Percentiles rank a stretch among this genome's conserved stretches.
Conservation (phyloP, 345 rosid genomes). For the Eucalyptus cloeziana region DNA sequence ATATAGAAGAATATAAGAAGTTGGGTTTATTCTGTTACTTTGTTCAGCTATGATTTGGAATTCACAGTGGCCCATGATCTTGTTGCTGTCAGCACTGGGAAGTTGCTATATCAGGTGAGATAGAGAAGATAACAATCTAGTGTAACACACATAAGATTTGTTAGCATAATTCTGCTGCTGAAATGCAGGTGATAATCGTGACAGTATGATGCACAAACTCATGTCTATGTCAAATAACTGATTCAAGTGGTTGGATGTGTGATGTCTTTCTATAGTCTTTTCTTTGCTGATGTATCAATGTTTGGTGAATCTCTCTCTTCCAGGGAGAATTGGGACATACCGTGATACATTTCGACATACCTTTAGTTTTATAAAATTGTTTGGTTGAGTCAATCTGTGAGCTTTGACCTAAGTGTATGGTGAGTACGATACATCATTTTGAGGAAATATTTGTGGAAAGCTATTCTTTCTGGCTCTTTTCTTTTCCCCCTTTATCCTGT, state of each 20-base stretch:
- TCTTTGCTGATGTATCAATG: not conserved
- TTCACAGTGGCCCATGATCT: slow-evolving; percentile 85
- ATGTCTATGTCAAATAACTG: not conserved
- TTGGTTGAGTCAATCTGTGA: not conserved
- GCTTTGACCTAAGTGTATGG: not conserved
- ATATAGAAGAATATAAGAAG: not conserved
- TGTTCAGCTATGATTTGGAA: slow-evolving; percentile 83
- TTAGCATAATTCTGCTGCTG: not conserved
- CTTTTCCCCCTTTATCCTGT: not conserved
- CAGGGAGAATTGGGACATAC: not conserved
- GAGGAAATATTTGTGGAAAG: not conserved
- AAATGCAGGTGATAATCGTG: not conserved
- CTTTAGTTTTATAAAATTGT: not conserved
- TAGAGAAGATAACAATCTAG: not conserved
- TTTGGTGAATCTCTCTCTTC: not conserved
- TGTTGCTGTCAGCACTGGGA: slow-evolving; percentile 91
- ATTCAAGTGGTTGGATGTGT: not conserved
- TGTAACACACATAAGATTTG: not conserved
- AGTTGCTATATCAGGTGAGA: slow-evolving; percentile 76
- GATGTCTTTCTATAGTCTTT: not conserved
- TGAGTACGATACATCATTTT: not conserved
- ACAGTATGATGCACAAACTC: not conserved
- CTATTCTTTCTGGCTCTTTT: not conserved
- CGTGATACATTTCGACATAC: not conserved
- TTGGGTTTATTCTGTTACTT: not conserved